A percentile compares a stretch with the other conserved stretches of the same genome.
These are phyloP conservation scores for Huntiella savannae DNA, from an alignment of 2,329 filamentous ascomycete genomes.

Conservation along the genomic window DNA sequence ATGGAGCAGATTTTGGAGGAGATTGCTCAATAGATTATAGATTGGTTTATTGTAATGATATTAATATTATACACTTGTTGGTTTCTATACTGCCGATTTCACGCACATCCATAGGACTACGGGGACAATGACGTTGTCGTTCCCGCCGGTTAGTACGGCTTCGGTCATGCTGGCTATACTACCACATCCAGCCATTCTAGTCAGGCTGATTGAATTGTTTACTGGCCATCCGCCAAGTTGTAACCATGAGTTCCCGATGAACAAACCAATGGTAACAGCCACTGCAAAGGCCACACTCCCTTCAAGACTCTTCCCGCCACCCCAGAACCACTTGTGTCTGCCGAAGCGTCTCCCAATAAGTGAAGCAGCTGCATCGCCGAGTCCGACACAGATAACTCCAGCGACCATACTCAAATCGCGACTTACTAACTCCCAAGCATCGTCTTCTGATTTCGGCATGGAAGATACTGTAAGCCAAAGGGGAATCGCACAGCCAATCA, in stretches of 20 bases:
- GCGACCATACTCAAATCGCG: constrained; percentile 79
- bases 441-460: constrained; percentile 33
- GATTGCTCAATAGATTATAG: constrained; percentile 10
- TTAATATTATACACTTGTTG: background rate
- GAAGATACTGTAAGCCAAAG: constrained; percentile 75
- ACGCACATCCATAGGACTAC: constrained; percentile 85
- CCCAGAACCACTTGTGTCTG: constrained; percentile 84
- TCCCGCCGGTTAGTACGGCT: constrained; percentile 85
- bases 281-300: constrained; percentile 64
- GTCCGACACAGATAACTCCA: constrained; percentile 82
- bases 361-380: constrained; percentile 86
- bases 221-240: constrained; percentile 56
- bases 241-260: constrained; percentile 55
- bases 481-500: constrained; percentile 87
- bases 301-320: constrained; percentile 87
- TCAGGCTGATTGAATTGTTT: constrained; percentile 26
- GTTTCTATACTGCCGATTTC: constrained; percentile 46
- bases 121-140: constrained; percentile 95
- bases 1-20: constrained; percentile 80
- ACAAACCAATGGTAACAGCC: constrained; percentile 59
- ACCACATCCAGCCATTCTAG: constrained; percentile 38
- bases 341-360: constrained; percentile 77
- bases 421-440: constrained; percentile 55
- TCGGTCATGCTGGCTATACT: constrained; percentile 76
- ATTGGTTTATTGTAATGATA: too few relatives aligned